A percentile compares a stretch with the other conserved stretches of the same genome.
Evolutionary conservation across 2,329 filamentous ascomycete genomes (phyloP).

Genomic region (Aspergillus quadrilineatus): DNA sequence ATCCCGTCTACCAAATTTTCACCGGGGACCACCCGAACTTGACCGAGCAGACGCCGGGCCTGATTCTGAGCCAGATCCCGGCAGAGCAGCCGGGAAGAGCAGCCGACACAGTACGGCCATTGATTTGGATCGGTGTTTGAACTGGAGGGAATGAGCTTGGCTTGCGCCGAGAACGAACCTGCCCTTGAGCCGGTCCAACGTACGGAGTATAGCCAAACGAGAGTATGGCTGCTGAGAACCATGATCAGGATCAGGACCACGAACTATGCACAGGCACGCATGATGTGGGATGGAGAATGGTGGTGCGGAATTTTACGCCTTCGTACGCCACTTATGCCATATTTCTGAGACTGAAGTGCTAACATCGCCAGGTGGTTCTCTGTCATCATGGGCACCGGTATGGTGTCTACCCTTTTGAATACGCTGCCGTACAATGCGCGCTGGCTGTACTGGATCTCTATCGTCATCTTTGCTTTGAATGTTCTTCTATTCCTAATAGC

Average conservation of each 20-base stretch:
- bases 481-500: slow-evolving; percentile 35
- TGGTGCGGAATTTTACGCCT: slow-evolving; percentile 42
- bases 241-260: neutral
- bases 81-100: neutral
- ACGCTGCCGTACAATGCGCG: slow-evolving; percentile 39
- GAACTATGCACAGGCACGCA: slow-evolving; percentile 29
- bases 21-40: neutral
- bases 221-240: slow-evolving; percentile 1
- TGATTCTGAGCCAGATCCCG: neutral
- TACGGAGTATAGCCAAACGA: neutral
- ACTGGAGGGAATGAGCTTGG: neutral
- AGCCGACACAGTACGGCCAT: neutral
- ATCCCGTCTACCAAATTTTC: neutral
- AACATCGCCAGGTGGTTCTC: slow-evolving; percentile 39
- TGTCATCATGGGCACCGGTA: slow-evolving; percentile 44
- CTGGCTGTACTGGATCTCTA: slow-evolving; percentile 42
- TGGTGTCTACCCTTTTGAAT: slow-evolving; percentile 41
- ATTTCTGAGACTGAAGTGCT: neutral
- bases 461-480: slow-evolving; percentile 39
- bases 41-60: neutral
- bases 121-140: neutral
- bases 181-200: neutral
- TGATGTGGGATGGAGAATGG: slow-evolving; percentile 37
- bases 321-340: slow-evolving; percentile 37
- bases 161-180: neutral